Conservation (phyloP, 805 yeast genomes). For the Candida dajiaensis region DNA sequence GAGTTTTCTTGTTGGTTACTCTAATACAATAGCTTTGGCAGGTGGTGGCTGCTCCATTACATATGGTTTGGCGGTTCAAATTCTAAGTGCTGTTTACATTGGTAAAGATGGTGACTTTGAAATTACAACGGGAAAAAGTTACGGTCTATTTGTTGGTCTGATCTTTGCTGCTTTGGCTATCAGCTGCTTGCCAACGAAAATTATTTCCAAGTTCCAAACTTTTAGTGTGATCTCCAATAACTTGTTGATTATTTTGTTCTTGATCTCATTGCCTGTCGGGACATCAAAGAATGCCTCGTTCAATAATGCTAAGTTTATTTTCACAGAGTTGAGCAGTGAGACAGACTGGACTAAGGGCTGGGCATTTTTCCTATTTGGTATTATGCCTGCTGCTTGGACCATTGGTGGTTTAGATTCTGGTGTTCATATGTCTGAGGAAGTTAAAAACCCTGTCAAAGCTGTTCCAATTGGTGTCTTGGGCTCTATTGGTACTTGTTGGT, state of each 20-base stretch:
- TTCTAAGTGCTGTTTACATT: conserved; percentile 52
- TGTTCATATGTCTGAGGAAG: conserved; percentile 70
- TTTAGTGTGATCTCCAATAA: conserved; percentile 51
- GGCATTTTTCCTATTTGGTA: conserved; percentile 41
- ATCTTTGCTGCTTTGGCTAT: conserved; percentile 44
- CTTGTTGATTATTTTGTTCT: conserved; percentile 43
- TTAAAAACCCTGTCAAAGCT: conserved; percentile 50
- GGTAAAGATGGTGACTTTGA: conserved; percentile 48
- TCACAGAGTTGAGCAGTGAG: conserved; percentile 44
- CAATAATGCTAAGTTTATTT: conserved; percentile 47
- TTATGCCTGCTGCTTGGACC: conserved; percentile 70
- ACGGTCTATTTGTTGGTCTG: conserved; percentile 64
- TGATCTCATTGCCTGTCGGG: conserved; percentile 65
- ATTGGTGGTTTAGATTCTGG: conserved; percentile 69
- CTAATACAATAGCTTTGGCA: conserved; percentile 60
- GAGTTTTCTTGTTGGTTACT: conserved; percentile 59
- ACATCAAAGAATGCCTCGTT: conserved; percentile 20
- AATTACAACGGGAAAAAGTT: conserved; percentile 46
- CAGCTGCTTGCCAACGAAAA: conserved; percentile 51
- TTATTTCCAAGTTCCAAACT: conserved; percentile 54
- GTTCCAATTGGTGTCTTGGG: conserved; percentile 62
- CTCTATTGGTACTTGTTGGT: conserved; percentile 48
- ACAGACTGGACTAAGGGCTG: conserved; percentile 55
- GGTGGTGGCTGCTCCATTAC: conserved; percentile 64
- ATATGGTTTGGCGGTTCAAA: conserved; percentile 60